Base-by-base conservation (phyloP, 768 basidiomycete genomes). In the Termitomyces sp. region DNA sequence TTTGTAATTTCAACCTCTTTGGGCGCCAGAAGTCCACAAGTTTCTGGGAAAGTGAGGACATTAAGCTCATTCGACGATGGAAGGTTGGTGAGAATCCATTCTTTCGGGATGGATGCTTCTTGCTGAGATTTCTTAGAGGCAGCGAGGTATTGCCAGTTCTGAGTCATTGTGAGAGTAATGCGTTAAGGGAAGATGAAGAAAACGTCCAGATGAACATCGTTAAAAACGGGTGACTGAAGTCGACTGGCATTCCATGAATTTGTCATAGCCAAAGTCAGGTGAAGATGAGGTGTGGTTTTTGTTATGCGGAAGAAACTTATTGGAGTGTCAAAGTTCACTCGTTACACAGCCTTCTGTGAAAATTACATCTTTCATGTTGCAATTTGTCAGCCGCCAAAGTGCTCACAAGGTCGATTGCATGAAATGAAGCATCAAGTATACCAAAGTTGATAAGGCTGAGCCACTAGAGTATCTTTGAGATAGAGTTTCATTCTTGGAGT, bases 111-210 rank as follows among this genome's bases (percentile, higher is more conserved):
- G 1, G 78, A 69, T 3, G 77, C 79, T 20, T 73, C 68, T 66
- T 88, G 89, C 37, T 74, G 72, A 16, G 55, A 66, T 62, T 77
- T 80, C 70, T 89, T 89, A 52, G 82, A 81, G 3, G 75, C 73
- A 37, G 76, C 81, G 8, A 85, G 73, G 24, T 78, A 71, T 65
- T 75, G 71, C 88, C 88, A 89, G 46, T 65, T 59, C 34, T 67
- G 64, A 33, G 67, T 27, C 71, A 75, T 75, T 44, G 30, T 33
- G n/a, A 24, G 33, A 3, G 7, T 2, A 9, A 34, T 16, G 15
- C 6, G 50, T 24, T 9, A 11, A 36, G 20, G 24, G 3, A 36
- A 20, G 3, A 12, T 2, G 36, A 16, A 2, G 22, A 4, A 24
- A 16, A 11, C 24, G 16, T 16, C 15, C 36, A 36, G 4, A 13